Percentiles rank a stretch among this genome's conserved stretches.
phyloP scores from a whole-genome alignment of 202 grass and related monocot species.

The Zizania palustris region DNA sequence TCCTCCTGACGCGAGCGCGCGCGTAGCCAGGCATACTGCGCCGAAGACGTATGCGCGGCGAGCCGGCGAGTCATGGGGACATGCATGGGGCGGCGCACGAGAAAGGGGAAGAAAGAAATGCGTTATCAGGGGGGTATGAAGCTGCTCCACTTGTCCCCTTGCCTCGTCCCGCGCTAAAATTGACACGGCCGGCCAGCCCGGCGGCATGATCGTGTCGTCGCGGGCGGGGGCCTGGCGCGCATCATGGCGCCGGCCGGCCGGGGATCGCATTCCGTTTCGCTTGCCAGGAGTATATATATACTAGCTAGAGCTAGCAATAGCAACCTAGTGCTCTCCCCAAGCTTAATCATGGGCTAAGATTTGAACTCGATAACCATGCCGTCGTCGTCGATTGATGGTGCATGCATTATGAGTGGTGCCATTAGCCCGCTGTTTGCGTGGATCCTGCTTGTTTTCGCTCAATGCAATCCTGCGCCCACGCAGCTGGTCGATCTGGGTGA shows the following conservation, averaged over 20 bases:
- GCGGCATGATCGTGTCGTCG: constrained; percentile 64
- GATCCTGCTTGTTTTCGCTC: constrained; percentile 33
- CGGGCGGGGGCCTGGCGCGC: constrained; percentile 31
- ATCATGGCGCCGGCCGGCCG: constrained; percentile 51
- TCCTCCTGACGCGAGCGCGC: neutral
- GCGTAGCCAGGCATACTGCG: neutral
- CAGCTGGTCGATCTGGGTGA: constrained; percentile 5
- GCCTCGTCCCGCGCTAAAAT: constrained; percentile 44
- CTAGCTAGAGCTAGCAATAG: no score
- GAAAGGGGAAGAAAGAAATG: neutral
- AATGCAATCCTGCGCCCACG: constrained; percentile 48
- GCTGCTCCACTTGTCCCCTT: constrained; percentile 46
- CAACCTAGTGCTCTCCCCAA: no score
- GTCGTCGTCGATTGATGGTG: constrained; percentile 35
- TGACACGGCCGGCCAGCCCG: neutral
- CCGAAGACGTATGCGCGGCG: constrained; percentile 3
- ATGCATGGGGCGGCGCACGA: constrained; percentile 1
- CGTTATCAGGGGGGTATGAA: constrained; percentile 37
- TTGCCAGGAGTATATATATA: neutral
- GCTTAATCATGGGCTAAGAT: constrained; percentile 60
- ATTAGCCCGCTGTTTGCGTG: constrained; percentile 20
- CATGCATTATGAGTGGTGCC: neutral
- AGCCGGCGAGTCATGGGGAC: neutral
- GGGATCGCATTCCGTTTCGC: constrained; percentile 43
- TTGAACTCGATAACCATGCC: constrained; percentile 54